These are phyloP conservation scores for Diaporthe vexans DNA, from an alignment of 2,329 filamentous ascomycete species.

Conservation along the genomic window DNA sequence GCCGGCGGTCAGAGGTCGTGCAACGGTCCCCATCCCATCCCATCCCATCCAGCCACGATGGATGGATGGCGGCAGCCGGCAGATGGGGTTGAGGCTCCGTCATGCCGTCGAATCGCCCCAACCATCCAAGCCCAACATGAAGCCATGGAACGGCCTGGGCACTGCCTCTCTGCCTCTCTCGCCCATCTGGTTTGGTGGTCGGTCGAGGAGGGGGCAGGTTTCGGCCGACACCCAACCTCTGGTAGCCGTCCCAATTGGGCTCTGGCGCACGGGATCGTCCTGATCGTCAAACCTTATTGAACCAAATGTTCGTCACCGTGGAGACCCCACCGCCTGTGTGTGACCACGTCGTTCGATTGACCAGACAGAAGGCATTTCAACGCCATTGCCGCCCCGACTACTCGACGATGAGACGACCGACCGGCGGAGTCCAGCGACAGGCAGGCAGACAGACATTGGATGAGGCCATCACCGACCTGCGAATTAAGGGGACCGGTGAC, in stretches of 20 bases:
- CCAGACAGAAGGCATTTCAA: background rate
- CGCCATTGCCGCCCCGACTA: background rate
- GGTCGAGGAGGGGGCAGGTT: background rate
- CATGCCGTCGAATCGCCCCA: background rate
- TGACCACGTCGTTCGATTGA: no score
- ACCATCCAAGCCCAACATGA: background rate
- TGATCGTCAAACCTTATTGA: background rate
- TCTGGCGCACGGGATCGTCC: background rate
- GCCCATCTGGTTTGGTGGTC: background rate
- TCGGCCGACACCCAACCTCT: background rate
- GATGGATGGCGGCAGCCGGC: background rate
- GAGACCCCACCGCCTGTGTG: background rate
- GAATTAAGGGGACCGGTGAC: background rate
- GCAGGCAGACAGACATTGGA: no score
- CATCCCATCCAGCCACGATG: no score
- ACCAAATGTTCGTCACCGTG: background rate
- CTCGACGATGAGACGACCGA: constrained; percentile 1
- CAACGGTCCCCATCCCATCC: background rate
- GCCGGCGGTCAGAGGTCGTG: constrained; percentile 17
- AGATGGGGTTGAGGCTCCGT: constrained; percentile 21
- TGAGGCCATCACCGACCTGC: background rate
- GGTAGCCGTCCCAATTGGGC: background rate
- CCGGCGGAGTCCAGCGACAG: background rate
- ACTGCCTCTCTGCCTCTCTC: no score
- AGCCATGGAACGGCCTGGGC: background rate